Evolutionary conservation across 176 grass and related monocot species (phyloP).

Genomic region (Eragrostis curvula): DNA sequence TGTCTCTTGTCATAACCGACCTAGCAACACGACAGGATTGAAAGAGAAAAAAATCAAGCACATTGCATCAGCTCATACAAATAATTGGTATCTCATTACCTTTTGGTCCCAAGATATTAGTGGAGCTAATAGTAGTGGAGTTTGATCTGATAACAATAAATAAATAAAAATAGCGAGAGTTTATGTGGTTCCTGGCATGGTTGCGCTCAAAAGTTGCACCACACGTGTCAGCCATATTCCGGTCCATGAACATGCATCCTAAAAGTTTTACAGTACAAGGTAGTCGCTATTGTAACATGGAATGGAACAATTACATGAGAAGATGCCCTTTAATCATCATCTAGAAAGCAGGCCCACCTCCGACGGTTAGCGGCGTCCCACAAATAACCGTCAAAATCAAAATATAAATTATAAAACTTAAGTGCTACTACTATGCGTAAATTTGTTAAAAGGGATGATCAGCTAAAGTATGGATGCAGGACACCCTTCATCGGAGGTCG

Average conservation of each 20-base stretch:
- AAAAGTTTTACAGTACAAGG: slow-evolving; percentile 32
- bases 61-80: slow-evolving; percentile 30
- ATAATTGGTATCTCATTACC: slow-evolving; percentile 41
- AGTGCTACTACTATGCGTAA: slow-evolving; percentile 31
- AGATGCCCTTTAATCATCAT: slow-evolving; percentile 32
- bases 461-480: not conserved
- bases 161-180: slow-evolving; percentile 23
- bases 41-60: not conserved
- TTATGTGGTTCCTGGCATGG: slow-evolving; percentile 31
- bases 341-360: slow-evolving; percentile 45
- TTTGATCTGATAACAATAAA: slow-evolving; percentile 44
- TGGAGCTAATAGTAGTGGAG: slow-evolving; percentile 32
- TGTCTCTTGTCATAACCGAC: too few species aligned
- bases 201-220: not conserved
- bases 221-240: slow-evolving; percentile 43
- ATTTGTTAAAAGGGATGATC: slow-evolving; percentile 36
- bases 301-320: slow-evolving; percentile 12
- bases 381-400: too few species aligned
- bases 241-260: slow-evolving; percentile 26
- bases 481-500: not conserved
- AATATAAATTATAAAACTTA: too few species aligned
- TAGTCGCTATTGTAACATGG: slow-evolving; percentile 8
- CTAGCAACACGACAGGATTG: too few species aligned
- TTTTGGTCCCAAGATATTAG: slow-evolving; percentile 27
- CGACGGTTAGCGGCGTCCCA: slow-evolving; percentile 44